Evolutionary conservation across 1,139 yeast species (phyloP).

Genomic region (Protomyces macrosporus): DNA sequence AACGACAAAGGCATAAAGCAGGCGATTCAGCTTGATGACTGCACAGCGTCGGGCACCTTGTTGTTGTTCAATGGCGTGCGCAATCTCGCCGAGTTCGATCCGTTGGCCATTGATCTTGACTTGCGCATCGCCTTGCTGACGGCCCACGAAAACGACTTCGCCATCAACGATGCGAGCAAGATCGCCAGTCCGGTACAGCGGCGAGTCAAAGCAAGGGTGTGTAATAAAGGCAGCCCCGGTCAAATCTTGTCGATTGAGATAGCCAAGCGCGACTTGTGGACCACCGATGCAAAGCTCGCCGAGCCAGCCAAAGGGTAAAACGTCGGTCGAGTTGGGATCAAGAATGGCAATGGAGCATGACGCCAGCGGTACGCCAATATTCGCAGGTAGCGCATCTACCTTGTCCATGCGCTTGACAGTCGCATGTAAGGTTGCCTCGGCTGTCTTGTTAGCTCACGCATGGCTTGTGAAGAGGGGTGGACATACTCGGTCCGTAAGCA

Average conservation of each 20-base stretch:
- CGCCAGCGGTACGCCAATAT: slow-evolving; percentile 33
- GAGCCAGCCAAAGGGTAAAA: slow-evolving; percentile 33
- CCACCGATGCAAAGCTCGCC: slow-evolving; percentile 36
- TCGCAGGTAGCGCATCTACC: slow-evolving; percentile 15
- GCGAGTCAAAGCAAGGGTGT: neutral
- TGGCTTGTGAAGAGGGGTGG: neutral
- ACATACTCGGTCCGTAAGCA: slow-evolving; percentile 34
- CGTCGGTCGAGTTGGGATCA: slow-evolving; percentile 14
- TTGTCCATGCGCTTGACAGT: slow-evolving; percentile 28
- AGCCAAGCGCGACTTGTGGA: slow-evolving; percentile 35
- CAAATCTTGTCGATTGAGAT: slow-evolving; percentile 32
- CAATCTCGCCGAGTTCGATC: slow-evolving; percentile 37
- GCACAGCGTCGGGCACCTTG: slow-evolving; percentile 27
- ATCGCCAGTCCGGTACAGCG: slow-evolving; percentile 36
- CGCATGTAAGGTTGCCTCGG: slow-evolving; percentile 35
- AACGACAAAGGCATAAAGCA: slow-evolving; percentile 29
- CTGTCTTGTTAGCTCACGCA: neutral
- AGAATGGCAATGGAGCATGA: slow-evolving; percentile 29
- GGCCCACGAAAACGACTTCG: slow-evolving; percentile 26
- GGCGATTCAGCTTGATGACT: slow-evolving; percentile 12
- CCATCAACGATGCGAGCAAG: slow-evolving; percentile 32
- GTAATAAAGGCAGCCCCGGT: slow-evolving; percentile 32
- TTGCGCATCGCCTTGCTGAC: slow-evolving; percentile 34
- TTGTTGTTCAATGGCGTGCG: slow-evolving; percentile 27
- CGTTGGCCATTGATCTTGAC: slow-evolving; percentile 37